phyloP scores from a whole-genome alignment of 176 grass and related monocot species.

The Elymus sibiricus region DNA sequence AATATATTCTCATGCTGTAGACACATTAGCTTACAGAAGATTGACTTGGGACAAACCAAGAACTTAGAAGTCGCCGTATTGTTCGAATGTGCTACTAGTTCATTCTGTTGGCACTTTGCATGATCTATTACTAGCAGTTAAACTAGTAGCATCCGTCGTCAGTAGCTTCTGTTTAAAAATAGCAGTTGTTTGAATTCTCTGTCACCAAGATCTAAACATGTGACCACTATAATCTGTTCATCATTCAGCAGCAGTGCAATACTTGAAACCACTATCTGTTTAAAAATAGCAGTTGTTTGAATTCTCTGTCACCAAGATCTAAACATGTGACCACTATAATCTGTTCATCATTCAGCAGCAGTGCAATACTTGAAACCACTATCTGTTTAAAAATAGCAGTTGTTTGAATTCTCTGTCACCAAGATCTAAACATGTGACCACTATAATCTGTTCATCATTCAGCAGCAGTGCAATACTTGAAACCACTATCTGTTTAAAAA shows the following conservation, averaged over 20 bases:
- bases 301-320: too few relatives aligned
- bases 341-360: too few relatives aligned
- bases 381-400: background rate
- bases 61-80: background rate
- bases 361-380: too few relatives aligned
- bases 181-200: too few relatives aligned
- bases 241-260: too few relatives aligned
- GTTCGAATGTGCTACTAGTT: background rate
- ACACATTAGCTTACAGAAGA: background rate
- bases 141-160: background rate
- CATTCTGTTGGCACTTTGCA: background rate
- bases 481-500: background rate
- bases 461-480: too few relatives aligned
- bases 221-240: too few relatives aligned
- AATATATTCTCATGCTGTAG: background rate
- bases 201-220: too few relatives aligned
- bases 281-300: too few relatives aligned
- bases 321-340: too few relatives aligned
- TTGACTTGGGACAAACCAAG: too few relatives aligned
- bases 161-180: background rate
- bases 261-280: too few relatives aligned
- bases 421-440: background rate
- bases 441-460: background rate
- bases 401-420: background rate
- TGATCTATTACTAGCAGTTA: background rate